A percentile compares a stretch with the other conserved stretches of the same genome.
These are phyloP conservation scores for Petasospora rhodanensis DNA, from an alignment of 1,139 yeast genomes.

Conservation along the genomic window DNA sequence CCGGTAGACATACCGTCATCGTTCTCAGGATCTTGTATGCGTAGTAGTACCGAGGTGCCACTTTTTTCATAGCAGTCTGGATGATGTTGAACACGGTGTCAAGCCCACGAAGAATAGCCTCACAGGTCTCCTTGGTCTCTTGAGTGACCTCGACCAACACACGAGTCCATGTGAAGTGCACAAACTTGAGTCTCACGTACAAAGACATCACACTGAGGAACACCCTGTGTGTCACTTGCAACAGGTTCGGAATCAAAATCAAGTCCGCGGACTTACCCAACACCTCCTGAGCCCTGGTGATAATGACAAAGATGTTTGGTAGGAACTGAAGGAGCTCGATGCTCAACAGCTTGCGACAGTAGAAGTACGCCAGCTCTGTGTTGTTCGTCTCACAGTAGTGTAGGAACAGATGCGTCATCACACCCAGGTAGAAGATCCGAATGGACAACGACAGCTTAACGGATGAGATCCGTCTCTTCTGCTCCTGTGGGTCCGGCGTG, in stretches of 20 bases:
- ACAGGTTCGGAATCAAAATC: constrained; percentile 4
- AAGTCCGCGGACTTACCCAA: constrained; percentile 3
- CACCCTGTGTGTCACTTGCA: constrained; percentile 6
- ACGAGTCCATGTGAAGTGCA: constrained; percentile 2
- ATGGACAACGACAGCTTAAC: constrained; percentile 4
- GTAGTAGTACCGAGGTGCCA: constrained; percentile 9
- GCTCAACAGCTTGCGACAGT: constrained; percentile 5
- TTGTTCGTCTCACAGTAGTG: constrained; percentile 4
- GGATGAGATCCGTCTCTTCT: background rate
- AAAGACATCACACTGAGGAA: constrained; percentile 5
- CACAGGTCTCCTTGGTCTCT: background rate
- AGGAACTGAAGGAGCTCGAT: constrained; percentile 5
- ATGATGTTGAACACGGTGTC: constrained; percentile 5
- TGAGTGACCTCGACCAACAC: background rate
- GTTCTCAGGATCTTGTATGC: constrained; percentile 6
- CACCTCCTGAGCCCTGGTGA: constrained; percentile 3
- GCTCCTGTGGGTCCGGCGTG: background rate
- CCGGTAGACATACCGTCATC: constrained; percentile 1
- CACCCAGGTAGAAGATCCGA: constrained; percentile 4
- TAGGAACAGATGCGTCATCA: constrained; percentile 5
- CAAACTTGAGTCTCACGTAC: constrained; percentile 9
- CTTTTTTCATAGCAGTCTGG: constrained; percentile 1
- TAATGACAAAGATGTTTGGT: constrained; percentile 5
- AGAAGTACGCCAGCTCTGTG: constrained; percentile 6
- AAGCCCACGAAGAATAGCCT: constrained; percentile 3